Base-by-base conservation (phyloP, 2,329 filamentous ascomycete genomes). In the Botrytis aclada region DNA sequence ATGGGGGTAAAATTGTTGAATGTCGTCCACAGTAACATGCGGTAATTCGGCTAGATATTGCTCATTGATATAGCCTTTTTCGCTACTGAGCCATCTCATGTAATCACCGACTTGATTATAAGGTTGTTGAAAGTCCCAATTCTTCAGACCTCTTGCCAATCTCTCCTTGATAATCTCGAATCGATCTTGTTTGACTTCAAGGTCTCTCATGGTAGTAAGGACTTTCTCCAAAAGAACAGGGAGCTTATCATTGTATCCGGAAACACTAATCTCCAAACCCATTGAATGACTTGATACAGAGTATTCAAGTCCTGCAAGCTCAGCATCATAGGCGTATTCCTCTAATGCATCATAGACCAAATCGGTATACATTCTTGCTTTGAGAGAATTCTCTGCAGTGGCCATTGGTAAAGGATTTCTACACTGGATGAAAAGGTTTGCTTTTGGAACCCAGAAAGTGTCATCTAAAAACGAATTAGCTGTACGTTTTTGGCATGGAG, bases 381-480 rank as follows among this genome's bases (percentile, higher is more conserved):
- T 94, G 74, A 97, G 90, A 45, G 89, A 86, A 75, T 92, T 95
- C 72, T 92, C 90, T 1, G 94, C 92, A 7, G 93, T 94, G 1
- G 93, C 88, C 80, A 90, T 90, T n/a, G 93, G 90, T 63, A 97
- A 83, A 0, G 94, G 92, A 74, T 91, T 97, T 78, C 91, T 89
- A 76, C 97, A 86, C 77, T 91, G 93, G 76, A 97, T 89, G 76
- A 94, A 88, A 29, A 98, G 85, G 74, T 94, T 96, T 5, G 93
- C 96, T 82, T 97, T 97, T 14, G 96, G 96, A 16, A 98, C 96
- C 95, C 95, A 98, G 83, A 98, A 99, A 0, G 91, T 94, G 78
- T 99, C 96, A 79, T 99, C 96, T 72, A 22, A 14, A 73, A 34
- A 37, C 3, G 47, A 25, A 41, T 73, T 56, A 70, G 71, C 43